Conservation (phyloP, 345 rosid genomes). For the Populus davidiana region DNA sequence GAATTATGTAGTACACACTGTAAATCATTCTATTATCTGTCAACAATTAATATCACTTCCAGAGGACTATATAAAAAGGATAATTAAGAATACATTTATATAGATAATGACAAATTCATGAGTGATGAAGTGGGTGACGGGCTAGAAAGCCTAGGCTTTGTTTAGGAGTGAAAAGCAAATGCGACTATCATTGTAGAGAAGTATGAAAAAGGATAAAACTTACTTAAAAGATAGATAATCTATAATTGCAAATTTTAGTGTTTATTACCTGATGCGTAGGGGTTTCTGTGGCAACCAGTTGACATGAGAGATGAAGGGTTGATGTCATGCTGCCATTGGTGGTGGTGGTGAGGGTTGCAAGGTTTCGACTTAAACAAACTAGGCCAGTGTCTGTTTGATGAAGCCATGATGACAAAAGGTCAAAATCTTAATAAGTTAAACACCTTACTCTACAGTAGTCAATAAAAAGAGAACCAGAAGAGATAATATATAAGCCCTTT, state of each 20-base stretch:
- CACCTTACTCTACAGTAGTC: slow-evolving; percentile 11
- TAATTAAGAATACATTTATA: not conserved
- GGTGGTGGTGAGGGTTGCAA: slow-evolving; percentile 60
- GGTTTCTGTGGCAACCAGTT: slow-evolving; percentile 52
- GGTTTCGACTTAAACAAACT: slow-evolving; percentile 99
- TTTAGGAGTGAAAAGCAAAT: not conserved
- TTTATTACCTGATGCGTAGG: slow-evolving; percentile 56
- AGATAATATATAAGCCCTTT: slow-evolving; percentile 23
- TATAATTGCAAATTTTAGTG: not conserved
- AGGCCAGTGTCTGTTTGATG: slow-evolving; percentile 99
- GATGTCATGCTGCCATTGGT: slow-evolving; percentile 91
- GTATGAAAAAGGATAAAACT: not conserved
- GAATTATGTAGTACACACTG: not conserved
- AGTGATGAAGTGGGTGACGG: not conserved
- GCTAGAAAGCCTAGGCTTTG: not conserved
- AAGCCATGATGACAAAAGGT: slow-evolving; percentile 60
- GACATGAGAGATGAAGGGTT: slow-evolving; percentile 53
- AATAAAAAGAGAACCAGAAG: slow-evolving; percentile 24
- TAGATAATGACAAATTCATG: not conserved
- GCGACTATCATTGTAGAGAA: not conserved
- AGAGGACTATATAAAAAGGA: not conserved
- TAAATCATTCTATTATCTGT: not conserved
- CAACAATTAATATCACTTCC: not conserved
- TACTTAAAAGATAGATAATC: not conserved
- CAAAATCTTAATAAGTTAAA: not conserved